These are phyloP conservation scores for Suillus plorans DNA, from an alignment of 768 basidiomycete species.

Conservation along the genomic window DNA sequence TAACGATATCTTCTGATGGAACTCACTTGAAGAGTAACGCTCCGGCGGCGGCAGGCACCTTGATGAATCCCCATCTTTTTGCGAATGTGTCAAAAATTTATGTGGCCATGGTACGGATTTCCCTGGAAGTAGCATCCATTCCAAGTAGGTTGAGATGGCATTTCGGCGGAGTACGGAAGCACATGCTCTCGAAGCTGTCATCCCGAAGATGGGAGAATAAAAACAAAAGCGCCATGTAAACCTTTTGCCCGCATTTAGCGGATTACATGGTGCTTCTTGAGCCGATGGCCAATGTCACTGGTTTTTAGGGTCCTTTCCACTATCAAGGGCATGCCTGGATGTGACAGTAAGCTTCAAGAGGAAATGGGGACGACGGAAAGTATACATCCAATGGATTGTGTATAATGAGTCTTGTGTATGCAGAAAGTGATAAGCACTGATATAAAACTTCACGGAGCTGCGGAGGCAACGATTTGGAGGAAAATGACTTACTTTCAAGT, in stretches of 20 bases:
- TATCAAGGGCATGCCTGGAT: slow-evolving; percentile 84
- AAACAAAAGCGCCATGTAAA: background rate
- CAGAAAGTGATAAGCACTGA: slow-evolving; percentile 75
- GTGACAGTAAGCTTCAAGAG: slow-evolving; percentile 74
- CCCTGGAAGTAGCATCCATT: slow-evolving; percentile 66
- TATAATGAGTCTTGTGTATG: slow-evolving; percentile 71
- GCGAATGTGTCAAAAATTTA: slow-evolving; percentile 76
- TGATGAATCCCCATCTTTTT: slow-evolving; percentile 86
- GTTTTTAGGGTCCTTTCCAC: slow-evolving; percentile 48
- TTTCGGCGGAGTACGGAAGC: slow-evolving; percentile 74
- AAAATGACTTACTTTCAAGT: slow-evolving; percentile 45
- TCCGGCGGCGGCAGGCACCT: slow-evolving; percentile 59
- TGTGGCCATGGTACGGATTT: slow-evolving; percentile 72
- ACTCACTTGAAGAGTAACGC: slow-evolving; percentile 65
- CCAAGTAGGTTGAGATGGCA: slow-evolving; percentile 93
- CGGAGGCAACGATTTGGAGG: background rate
- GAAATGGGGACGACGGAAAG: slow-evolving; percentile 91
- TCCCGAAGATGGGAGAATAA: slow-evolving; percentile 79
- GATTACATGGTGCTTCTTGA: slow-evolving; percentile 60
- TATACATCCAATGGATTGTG: slow-evolving; percentile 93
- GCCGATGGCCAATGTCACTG: slow-evolving; percentile 74
- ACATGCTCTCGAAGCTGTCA: slow-evolving; percentile 96
- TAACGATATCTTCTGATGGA: slow-evolving; percentile 66
- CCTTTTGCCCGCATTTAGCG: background rate
- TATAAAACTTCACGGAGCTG: background rate